Conservation (phyloP, 768 basidiomycete species). For the Botryobasidium botryosum region DNA sequence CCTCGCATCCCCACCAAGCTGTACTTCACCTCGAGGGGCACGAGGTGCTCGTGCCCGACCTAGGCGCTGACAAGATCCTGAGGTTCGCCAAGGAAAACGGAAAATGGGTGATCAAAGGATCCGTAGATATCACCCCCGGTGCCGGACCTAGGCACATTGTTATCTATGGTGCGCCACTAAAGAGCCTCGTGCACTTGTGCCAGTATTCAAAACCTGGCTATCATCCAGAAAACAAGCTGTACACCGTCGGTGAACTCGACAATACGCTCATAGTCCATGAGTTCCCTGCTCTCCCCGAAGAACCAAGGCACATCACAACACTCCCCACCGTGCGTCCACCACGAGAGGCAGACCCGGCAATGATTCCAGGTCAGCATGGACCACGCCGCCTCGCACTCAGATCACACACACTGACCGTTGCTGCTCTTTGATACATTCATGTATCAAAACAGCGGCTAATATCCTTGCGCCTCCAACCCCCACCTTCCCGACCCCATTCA, state of each 20-base stretch:
- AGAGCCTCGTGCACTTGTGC: neutral
- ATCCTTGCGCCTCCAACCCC: slow-evolving; percentile 38
- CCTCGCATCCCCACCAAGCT: slow-evolving; percentile 66
- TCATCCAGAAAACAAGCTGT: slow-evolving; percentile 38
- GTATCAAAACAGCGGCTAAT: slow-evolving; percentile 49
- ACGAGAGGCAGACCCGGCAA: slow-evolving; percentile 20
- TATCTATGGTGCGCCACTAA: slow-evolving; percentile 33
- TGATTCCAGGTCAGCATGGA: slow-evolving; percentile 1
- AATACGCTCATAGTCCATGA: slow-evolving; percentile 40
- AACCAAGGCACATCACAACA: slow-evolving; percentile 19
- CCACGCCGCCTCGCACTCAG: slow-evolving; percentile 3
- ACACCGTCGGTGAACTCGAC: slow-evolving; percentile 50
- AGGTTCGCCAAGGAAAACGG: slow-evolving; percentile 31
- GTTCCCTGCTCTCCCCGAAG: slow-evolving; percentile 28
- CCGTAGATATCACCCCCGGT: slow-evolving; percentile 34
- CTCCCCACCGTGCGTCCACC: slow-evolving; percentile 24
- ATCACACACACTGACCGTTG: no score
- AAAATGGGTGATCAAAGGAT: slow-evolving; percentile 33
- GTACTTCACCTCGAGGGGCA: slow-evolving; percentile 29
- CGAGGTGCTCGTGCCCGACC: slow-evolving; percentile 56
- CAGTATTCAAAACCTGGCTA: slow-evolving; percentile 1
- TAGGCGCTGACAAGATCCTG: slow-evolving; percentile 57
- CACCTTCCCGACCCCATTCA: slow-evolving; percentile 36
- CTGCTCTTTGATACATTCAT: no score
- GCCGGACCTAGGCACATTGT: slow-evolving; percentile 58